Evolutionary conservation across 2,329 filamentous ascomycete species (phyloP).

Genomic region (Trichoderma cornu-damae): DNA sequence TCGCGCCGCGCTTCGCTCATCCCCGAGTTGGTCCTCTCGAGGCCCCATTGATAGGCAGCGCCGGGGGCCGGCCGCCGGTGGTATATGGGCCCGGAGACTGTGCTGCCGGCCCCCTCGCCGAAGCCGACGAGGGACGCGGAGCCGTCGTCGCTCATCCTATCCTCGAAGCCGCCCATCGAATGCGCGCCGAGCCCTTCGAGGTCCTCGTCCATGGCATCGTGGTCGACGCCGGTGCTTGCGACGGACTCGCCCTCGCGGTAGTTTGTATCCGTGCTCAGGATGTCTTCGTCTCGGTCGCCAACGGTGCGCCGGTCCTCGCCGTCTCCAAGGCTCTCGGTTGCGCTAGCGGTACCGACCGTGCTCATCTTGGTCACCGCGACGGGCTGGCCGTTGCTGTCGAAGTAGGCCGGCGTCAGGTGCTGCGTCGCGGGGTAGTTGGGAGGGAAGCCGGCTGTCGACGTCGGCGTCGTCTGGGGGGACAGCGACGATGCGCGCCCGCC

Average conservation of each 20-base stretch:
- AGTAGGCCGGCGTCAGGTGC: slow-evolving; percentile 63
- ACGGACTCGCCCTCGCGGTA: slow-evolving; percentile 54
- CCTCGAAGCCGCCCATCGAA: slow-evolving; percentile 51
- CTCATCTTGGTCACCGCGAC: slow-evolving; percentile 69
- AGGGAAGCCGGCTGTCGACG: slow-evolving; percentile 43
- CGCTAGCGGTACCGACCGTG: slow-evolving; percentile 86
- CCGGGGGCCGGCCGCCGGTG: slow-evolving; percentile 45
- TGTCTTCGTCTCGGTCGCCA: slow-evolving; percentile 60
- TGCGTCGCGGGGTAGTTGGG: slow-evolving; percentile 36
- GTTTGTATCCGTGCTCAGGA: slow-evolving; percentile 63
- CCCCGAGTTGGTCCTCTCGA: slow-evolving; percentile 50
- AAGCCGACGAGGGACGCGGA: slow-evolving; percentile 83
- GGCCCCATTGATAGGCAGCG: slow-evolving; percentile 38
- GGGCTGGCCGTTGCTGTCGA: slow-evolving; percentile 69
- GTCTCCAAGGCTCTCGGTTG: slow-evolving; percentile 66
- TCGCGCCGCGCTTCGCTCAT: slow-evolving; percentile 44
- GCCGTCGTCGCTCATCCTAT: slow-evolving; percentile 81
- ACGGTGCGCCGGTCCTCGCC: slow-evolving; percentile 49
- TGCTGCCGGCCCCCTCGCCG: slow-evolving; percentile 83
- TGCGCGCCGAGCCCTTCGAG: slow-evolving; percentile 41
- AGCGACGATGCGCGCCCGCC: slow-evolving; percentile 35
- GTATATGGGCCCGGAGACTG: slow-evolving; percentile 73
- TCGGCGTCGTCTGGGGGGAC: slow-evolving; percentile 47
- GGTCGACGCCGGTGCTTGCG: slow-evolving; percentile 47
- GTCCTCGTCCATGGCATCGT: slow-evolving; percentile 51